These are phyloP conservation scores for Pilaira anomala DNA, from an alignment of 192 early-diverging fungal species.

Conservation along the genomic window DNA sequence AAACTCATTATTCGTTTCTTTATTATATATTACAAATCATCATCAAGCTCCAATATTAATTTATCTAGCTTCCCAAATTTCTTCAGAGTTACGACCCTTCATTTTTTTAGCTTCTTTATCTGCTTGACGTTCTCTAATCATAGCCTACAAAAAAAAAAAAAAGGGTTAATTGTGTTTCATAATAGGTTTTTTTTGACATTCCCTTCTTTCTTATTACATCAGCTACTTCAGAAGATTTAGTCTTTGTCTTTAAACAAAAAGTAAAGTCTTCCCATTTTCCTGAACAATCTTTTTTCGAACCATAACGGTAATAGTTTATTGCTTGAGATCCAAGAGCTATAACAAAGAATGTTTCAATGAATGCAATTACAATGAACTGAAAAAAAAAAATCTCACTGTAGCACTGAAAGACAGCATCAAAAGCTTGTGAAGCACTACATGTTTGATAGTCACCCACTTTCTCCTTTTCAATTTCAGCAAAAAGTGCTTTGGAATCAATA, in stretches of 20 bases:
- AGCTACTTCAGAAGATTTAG: slow-evolving; percentile 39
- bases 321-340: slow-evolving; percentile 45
- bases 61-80: slow-evolving; percentile 39
- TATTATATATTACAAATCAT: no score
- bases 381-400: slow-evolving; percentile 17
- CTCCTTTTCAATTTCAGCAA: slow-evolving; percentile 28
- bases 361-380: neutral
- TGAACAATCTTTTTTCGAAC: slow-evolving; percentile 42
- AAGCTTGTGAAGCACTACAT: slow-evolving; percentile 30
- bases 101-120: slow-evolving; percentile 14
- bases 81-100: slow-evolving; percentile 38
- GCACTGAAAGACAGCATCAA: slow-evolving; percentile 31
- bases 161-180: neutral
- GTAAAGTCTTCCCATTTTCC: slow-evolving; percentile 43
- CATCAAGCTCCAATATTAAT: neutral
- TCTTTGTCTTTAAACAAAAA: slow-evolving; percentile 45
- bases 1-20: no score
- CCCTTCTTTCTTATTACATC: slow-evolving; percentile 28
- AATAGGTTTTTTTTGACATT: neutral
- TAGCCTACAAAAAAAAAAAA: neutral
- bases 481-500: slow-evolving; percentile 15
- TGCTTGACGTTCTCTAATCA: slow-evolving; percentile 18
- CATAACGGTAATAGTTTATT: slow-evolving; percentile 47
- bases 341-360: neutral
- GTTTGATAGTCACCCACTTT: slow-evolving; percentile 12